Conservation (phyloP, 2,329 filamentous ascomycete genomes). For the Pyrenophora seminiperda region DNA sequence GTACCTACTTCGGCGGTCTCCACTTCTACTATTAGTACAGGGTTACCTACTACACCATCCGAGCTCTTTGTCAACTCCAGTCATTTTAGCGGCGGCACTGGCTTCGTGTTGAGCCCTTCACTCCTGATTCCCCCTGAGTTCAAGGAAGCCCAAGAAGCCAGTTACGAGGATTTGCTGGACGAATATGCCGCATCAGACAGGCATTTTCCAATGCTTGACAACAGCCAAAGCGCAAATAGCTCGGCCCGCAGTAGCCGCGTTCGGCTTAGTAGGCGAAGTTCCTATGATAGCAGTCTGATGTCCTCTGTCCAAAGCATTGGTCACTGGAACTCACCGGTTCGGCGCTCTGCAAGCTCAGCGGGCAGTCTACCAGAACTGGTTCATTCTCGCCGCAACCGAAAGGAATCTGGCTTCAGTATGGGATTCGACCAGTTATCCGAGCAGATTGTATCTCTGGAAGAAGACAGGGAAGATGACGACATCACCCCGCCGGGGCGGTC, state of each 20-base stretch:
- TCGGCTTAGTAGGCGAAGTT: conserved; percentile 61
- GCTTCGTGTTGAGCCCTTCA: conserved; percentile 48
- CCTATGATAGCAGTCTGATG: conserved; percentile 61
- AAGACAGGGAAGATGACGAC: conserved; percentile 38
- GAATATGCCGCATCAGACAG: conserved; percentile 54
- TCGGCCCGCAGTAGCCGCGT: conserved; percentile 57
- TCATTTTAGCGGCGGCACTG: conserved; percentile 28
- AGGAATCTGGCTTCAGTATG: conserved; percentile 34
- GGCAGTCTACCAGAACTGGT: conserved; percentile 49
- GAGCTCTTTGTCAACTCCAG: conserved; percentile 25
- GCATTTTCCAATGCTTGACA: conserved; percentile 53
- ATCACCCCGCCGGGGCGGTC: conserved; percentile 39
- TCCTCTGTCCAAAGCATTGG: conserved; percentile 46
- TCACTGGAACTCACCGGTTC: conserved; percentile 42
- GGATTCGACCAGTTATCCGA: conserved; percentile 42
- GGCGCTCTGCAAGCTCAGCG: conserved; percentile 46
- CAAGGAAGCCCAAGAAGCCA: conserved; percentile 44
- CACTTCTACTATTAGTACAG: conserved; percentile 36
- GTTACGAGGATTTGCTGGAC: conserved; percentile 47
- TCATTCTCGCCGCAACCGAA: conserved; percentile 41
- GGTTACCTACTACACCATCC: conserved; percentile 39
- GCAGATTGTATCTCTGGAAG: conserved; percentile 38
- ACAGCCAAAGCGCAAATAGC: conserved; percentile 47
- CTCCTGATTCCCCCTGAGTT: conserved; percentile 43
- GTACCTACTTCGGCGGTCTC: conserved; percentile 44